Percentiles rank a stretch among this genome's conserved stretches.
Evolutionary conservation across 129 eudicot species (phyloP).

Genomic region (Arctium minus): DNA sequence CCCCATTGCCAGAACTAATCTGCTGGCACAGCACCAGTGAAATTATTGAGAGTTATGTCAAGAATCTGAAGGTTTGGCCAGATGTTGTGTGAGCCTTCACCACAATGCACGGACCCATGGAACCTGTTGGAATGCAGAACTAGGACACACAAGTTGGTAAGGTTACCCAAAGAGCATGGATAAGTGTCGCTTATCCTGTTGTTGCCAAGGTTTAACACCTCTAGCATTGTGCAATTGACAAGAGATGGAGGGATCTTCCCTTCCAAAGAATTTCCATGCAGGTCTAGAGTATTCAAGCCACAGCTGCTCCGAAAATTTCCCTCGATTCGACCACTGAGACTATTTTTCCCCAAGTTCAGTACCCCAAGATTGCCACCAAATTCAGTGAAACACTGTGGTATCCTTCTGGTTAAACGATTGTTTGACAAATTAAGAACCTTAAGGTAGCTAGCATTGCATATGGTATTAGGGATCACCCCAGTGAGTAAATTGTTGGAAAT

Average conservation of each 20-base stretch:
- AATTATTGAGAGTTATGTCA: slow-evolving; percentile 30
- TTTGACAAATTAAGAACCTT: slow-evolving; percentile 39
- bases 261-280: slow-evolving; percentile 22
- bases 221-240: slow-evolving; percentile 26
- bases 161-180: slow-evolving; percentile 23
- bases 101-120: slow-evolving; percentile 15
- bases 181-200: slow-evolving; percentile 29
- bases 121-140: slow-evolving; percentile 32
- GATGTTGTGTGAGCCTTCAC: background rate
- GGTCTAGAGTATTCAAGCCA: slow-evolving; percentile 36
- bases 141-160: slow-evolving; percentile 29
- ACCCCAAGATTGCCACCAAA: slow-evolving; percentile 3
- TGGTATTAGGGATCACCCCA: slow-evolving; percentile 37
- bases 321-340: slow-evolving; percentile 26
- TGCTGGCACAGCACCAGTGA: slow-evolving; percentile 18
- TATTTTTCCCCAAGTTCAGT: slow-evolving; percentile 34
- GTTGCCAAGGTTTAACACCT: slow-evolving; percentile 34
- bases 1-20: slow-evolving; percentile 19
- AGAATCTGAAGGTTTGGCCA: slow-evolving; percentile 46
- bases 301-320: slow-evolving; percentile 28
- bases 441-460: slow-evolving; percentile 35
- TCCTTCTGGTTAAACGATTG: slow-evolving; percentile 26
- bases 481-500: slow-evolving; percentile 36
- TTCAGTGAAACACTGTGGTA: slow-evolving; percentile 39
- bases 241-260: slow-evolving; percentile 36